phyloP scores from a whole-genome alignment of 495 filamentous ascomycete species.

The Staphylotrichum tortipilum region DNA sequence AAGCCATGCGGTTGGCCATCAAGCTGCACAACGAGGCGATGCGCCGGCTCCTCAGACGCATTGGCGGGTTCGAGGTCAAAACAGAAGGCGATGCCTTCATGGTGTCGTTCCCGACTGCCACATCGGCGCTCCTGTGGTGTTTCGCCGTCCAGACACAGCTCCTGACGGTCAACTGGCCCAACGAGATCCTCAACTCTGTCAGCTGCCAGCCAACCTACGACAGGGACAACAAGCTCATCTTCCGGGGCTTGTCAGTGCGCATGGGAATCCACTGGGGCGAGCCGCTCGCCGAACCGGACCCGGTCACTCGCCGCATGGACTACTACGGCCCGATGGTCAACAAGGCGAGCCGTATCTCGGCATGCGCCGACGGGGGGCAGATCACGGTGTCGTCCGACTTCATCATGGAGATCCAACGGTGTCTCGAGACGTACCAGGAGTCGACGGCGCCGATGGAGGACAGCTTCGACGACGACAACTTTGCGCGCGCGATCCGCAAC shows the following conservation, averaged over 20 bases:
- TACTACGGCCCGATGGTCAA: constrained; percentile 99
- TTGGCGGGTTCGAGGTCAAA: constrained; percentile 98
- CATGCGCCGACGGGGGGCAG: constrained; percentile 93
- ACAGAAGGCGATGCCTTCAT: constrained; percentile 99
- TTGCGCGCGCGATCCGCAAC: constrained; percentile 65
- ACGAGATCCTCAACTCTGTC: constrained; percentile 79
- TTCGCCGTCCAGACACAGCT: constrained; percentile 87
- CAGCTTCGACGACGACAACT: constrained; percentile 58
- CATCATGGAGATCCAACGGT: constrained; percentile 88
- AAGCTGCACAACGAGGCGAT: constrained; percentile 94
- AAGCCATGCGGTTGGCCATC: constrained; percentile 91
- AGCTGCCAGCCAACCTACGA: constrained; percentile 76
- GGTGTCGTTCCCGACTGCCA: constrained; percentile 95
- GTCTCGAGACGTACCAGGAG: constrained; percentile 75
- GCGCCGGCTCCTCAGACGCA: constrained; percentile 82
- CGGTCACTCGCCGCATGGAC: constrained; percentile 95
- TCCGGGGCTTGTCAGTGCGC: constrained; percentile 83
- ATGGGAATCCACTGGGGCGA: constrained; percentile 97
- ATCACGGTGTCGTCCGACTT: constrained; percentile 95
- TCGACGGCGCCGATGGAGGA: constrained; percentile 61
- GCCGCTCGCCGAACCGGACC: constrained; percentile 90
- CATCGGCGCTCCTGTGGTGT: constrained; percentile 86
- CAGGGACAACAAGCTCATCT: constrained; percentile 80
- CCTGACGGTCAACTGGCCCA: constrained; percentile 83
- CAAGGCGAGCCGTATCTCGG: constrained; percentile 83